Evolutionary conservation across 768 basidiomycete species (phyloP).

Genomic region (Asterophora lycoperdoides): DNA sequence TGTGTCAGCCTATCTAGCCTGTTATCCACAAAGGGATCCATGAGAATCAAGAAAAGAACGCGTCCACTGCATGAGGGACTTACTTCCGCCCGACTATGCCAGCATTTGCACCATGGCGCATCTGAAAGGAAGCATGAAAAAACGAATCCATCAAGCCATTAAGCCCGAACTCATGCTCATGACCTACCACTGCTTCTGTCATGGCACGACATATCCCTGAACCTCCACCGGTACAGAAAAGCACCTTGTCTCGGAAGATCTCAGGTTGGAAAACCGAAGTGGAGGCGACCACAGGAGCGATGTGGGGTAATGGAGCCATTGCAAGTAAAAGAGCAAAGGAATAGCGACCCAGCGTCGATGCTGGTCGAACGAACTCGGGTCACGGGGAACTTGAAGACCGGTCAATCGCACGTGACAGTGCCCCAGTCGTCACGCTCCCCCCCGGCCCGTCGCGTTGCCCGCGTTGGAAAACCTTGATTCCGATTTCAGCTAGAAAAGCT

Average conservation of each 20-base stretch:
- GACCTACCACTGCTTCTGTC: conserved; percentile 74
- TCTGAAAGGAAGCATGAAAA: conserved; percentile 35
- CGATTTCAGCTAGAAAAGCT: too few species aligned
- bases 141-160: not conserved
- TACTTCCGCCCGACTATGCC: conserved; percentile 86
- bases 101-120: conserved; percentile 79
- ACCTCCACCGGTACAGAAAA: conserved; percentile 88
- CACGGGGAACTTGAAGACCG: too few species aligned
- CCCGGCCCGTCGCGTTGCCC: too few species aligned
- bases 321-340: not conserved
- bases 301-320: conserved; percentile 40
- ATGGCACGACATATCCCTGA: conserved; percentile 91
- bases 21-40: not conserved
- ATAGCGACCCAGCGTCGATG: too few species aligned
- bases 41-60: not conserved
- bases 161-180: not conserved
- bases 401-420: too few species aligned
- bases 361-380: too few species aligned
- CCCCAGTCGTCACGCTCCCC: too few species aligned
- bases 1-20: conserved; percentile 70
- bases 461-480: too few species aligned
- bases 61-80: conserved; percentile 22
- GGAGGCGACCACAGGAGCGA: conserved; percentile 48
- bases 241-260: conserved; percentile 86
- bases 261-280: conserved; percentile 67